Evolutionary conservation across 352 stramenopile species (phyloP).

Genomic region (Globisporangium viniferum): DNA sequence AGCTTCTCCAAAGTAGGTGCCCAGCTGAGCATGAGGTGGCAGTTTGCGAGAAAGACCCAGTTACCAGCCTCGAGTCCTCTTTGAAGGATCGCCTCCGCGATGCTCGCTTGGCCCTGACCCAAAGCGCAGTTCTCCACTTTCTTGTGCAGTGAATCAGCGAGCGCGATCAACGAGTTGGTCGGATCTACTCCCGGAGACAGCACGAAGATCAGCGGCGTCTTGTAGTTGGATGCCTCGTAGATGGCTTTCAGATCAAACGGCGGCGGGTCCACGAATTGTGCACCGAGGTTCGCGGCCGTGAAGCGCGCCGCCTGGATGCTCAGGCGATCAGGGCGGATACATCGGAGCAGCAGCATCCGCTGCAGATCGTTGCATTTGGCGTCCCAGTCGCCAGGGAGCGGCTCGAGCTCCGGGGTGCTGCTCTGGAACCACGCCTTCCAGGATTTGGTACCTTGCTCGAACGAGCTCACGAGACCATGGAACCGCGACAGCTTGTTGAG

Average conservation of each 20-base stretch:
- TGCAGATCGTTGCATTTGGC: constrained; percentile 93
- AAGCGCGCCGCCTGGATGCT: constrained; percentile 91
- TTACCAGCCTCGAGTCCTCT: constrained; percentile 82
- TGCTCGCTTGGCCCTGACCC: constrained; percentile 91
- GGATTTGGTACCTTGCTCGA: constrained; percentile 84
- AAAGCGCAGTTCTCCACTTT: constrained; percentile 92
- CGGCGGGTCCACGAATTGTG: constrained; percentile 92
- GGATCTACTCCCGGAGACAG: constrained; percentile 94
- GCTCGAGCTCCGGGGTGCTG: constrained; percentile 86
- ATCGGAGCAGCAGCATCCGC: constrained; percentile 91
- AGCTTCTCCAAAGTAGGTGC: constrained; percentile 93
- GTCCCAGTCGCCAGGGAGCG: constrained; percentile 91
- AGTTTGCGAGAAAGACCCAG: constrained; percentile 97
- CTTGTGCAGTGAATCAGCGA: constrained; percentile 79
- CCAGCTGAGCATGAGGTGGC: constrained; percentile 96
- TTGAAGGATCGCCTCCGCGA: constrained; percentile 88
- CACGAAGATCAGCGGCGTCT: constrained; percentile 94
- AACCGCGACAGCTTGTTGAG: constrained; percentile 89
- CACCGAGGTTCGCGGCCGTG: constrained; percentile 88
- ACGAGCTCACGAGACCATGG: constrained; percentile 85
- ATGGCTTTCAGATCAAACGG: constrained; percentile 91
- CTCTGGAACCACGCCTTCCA: constrained; percentile 88
- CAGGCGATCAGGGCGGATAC: constrained; percentile 89
- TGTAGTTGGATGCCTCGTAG: constrained; percentile 84
- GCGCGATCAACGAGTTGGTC: constrained; percentile 88